Evolutionary conservation across 805 yeast species (phyloP).

Genomic region (Metschnikowia drakensbergensis): DNA sequence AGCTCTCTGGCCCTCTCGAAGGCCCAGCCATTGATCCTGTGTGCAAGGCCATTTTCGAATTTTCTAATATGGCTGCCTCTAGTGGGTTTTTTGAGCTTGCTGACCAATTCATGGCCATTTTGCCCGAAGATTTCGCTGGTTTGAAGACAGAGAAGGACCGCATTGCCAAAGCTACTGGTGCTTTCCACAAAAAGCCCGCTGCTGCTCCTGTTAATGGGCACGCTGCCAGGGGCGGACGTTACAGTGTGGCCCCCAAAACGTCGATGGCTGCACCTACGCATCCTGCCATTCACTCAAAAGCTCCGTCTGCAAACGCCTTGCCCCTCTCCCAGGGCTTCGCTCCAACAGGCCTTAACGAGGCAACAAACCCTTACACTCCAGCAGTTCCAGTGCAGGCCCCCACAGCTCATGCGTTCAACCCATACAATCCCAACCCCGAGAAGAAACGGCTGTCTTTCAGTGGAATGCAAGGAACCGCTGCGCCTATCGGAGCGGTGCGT

Average conservation of each 20-base stretch:
- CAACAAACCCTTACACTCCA: slow-evolving; percentile 10
- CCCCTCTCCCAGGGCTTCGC: neutral
- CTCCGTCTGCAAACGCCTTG: neutral
- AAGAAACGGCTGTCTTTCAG: slow-evolving; percentile 10
- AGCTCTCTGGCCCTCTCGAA: slow-evolving; percentile 30
- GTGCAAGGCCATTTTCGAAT: slow-evolving; percentile 70
- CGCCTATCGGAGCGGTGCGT: slow-evolving; percentile 13
- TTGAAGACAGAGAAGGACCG: slow-evolving; percentile 75
- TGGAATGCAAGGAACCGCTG: neutral
- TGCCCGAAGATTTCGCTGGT: slow-evolving; percentile 73
- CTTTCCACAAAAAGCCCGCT: neutral
- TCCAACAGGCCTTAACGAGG: neutral
- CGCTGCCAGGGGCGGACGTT: neutral
- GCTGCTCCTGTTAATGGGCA: neutral
- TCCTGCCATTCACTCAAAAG: neutral
- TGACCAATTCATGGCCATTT: slow-evolving; percentile 55
- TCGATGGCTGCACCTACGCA: neutral
- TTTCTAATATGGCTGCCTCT: slow-evolving; percentile 72
- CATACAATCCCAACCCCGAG: slow-evolving; percentile 15
- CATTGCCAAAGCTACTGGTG: slow-evolving; percentile 60
- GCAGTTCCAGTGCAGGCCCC: slow-evolving; percentile 14
- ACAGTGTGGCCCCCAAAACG: neutral
- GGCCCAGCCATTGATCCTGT: slow-evolving; percentile 47
- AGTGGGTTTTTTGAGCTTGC: slow-evolving; percentile 86
- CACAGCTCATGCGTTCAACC: slow-evolving; percentile 17